Evolutionary conservation across 345 rosid genomes (phyloP).

Genomic region (Sisymbrium altissimum): DNA sequence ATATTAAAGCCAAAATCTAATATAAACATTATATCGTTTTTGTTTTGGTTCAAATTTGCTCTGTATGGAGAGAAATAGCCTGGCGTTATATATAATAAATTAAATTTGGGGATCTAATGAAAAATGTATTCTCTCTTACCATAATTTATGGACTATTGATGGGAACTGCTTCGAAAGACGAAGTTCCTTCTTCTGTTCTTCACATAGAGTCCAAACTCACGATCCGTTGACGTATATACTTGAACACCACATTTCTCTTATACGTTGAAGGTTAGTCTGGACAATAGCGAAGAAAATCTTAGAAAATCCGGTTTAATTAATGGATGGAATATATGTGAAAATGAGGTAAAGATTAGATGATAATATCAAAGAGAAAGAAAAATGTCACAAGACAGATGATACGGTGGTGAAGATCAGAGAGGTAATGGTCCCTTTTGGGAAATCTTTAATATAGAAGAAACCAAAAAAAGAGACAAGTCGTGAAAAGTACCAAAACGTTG

Average conservation of each 20-base stretch:
- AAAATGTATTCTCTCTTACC: neutral
- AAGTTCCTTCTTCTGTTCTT: neutral
- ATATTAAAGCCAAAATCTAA: neutral
- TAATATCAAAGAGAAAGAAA: constrained; percentile 17
- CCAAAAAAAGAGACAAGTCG: constrained; percentile 27
- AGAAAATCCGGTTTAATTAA: neutral
- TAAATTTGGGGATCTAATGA: neutral
- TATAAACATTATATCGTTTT: neutral
- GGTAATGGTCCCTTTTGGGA: constrained; percentile 31
- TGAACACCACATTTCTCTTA: constrained; percentile 15
- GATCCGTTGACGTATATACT: constrained; percentile 6
- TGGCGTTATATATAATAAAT: neutral
- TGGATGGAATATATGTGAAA: constrained; percentile 13
- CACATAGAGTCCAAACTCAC: neutral
- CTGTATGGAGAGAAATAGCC: neutral
- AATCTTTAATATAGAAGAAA: constrained; percentile 15
- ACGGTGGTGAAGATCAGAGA: constrained; percentile 28
- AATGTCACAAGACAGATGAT: constrained; percentile 21
- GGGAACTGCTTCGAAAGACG: neutral
- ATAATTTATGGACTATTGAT: neutral
- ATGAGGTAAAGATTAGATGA: constrained; percentile 16
- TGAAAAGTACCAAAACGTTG: constrained; percentile 34
- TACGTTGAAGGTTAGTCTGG: constrained; percentile 5
- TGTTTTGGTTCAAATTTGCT: too few species aligned
- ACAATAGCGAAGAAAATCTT: constrained; percentile 1